Percentiles rank a stretch among this genome's conserved stretches.
These are phyloP conservation scores for Colletotrichum spaethianum DNA, from an alignment of 2,329 filamentous ascomycete species.

Conservation along the genomic window DNA sequence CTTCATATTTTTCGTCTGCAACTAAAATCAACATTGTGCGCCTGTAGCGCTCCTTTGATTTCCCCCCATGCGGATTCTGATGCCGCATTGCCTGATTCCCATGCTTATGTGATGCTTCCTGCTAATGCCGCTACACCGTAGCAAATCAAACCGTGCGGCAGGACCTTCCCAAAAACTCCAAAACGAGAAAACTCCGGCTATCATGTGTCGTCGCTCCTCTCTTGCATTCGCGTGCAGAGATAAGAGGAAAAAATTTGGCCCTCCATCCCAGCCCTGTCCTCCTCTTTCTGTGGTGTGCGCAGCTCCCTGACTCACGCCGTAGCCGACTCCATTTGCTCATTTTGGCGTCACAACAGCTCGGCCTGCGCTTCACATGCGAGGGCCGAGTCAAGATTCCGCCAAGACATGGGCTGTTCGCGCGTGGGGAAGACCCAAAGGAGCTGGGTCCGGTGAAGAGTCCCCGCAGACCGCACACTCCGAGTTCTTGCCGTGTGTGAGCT, in stretches of 20 bases:
- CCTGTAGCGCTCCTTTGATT: slow-evolving; percentile 14
- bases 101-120: slow-evolving; percentile 19
- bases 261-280: slow-evolving; percentile 3
- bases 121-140: slow-evolving; percentile 24
- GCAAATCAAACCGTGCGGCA: slow-evolving; percentile 8
- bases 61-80: slow-evolving; percentile 25
- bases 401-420: slow-evolving; percentile 27
- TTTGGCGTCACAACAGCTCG: slow-evolving; percentile 30
- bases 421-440: slow-evolving; percentile 13
- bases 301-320: slow-evolving; percentile 34
- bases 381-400: slow-evolving; percentile 26
- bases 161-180: background rate
- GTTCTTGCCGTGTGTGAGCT: slow-evolving; percentile 11
- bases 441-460: slow-evolving; percentile 11
- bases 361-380: slow-evolving; percentile 36
- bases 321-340: slow-evolving; percentile 19
- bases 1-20: slow-evolving; percentile 31
- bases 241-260: slow-evolving; percentile 11
- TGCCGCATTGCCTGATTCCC: slow-evolving; percentile 32
- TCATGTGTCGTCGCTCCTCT: slow-evolving; percentile 17
- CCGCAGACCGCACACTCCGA: slow-evolving; percentile 19
- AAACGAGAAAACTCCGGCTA: slow-evolving; percentile 14
- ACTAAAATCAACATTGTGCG: slow-evolving; percentile 17
- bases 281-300: slow-evolving; percentile 8
- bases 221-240: slow-evolving; percentile 21